Percentiles rank a stretch among this genome's conserved stretches.
Conservation (phyloP, 305 asterid species). For the Fraxinus latifolia region DNA sequence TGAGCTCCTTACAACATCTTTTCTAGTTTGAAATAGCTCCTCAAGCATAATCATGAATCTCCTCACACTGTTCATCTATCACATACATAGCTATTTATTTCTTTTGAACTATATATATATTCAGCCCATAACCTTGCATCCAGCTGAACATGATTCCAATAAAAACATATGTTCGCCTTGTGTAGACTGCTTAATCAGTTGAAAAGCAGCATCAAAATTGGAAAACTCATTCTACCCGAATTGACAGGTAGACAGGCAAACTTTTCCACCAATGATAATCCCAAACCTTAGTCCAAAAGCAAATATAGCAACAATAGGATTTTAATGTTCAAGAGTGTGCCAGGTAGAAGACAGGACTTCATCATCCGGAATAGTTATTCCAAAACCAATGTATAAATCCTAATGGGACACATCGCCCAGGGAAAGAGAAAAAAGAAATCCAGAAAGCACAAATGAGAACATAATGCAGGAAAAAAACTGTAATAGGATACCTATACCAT, state of each 20-base stretch:
- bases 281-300: not conserved
- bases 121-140: not conserved
- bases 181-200: not conserved
- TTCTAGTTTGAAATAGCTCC: not conserved
- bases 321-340: slow-evolving; percentile 1
- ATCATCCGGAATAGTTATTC: not conserved
- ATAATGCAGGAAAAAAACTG: slow-evolving; percentile 9
- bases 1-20: not conserved
- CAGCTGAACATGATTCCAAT: not conserved
- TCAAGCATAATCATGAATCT: not conserved
- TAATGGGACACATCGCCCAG: not conserved
- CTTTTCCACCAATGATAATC: not conserved
- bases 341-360: slow-evolving; percentile 10
- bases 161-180: slow-evolving; percentile 1
- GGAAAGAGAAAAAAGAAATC: slow-evolving; percentile 10
- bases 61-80: not conserved
- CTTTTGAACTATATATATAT: not conserved
- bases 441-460: slow-evolving; percentile 2
- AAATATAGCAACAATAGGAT: slow-evolving; percentile 7
- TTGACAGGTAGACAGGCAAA: slow-evolving; percentile 8
- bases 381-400: not conserved
- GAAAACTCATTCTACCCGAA: not conserved
- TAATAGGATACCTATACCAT: slow-evolving; percentile 11
- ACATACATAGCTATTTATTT: not conserved
- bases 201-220: not conserved